phyloP scores from a whole-genome alignment of 2,329 filamentous ascomycete species.

The Ophiostoma piceae region DNA sequence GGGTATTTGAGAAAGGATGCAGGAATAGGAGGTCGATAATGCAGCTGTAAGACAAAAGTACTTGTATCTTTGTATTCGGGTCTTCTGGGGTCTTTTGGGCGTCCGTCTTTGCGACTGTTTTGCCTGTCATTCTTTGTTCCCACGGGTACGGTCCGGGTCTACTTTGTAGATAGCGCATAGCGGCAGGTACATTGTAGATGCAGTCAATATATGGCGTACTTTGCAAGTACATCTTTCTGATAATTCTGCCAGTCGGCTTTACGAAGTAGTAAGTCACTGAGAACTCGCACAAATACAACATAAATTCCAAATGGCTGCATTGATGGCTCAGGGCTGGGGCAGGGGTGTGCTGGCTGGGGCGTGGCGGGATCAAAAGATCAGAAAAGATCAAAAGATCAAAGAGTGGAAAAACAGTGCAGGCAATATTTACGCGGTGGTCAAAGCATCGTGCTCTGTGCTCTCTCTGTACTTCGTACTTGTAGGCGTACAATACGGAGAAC shows the following conservation, averaged over 20 bases:
- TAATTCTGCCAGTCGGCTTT: not conserved
- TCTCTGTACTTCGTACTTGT: too few species aligned
- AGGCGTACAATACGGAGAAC: not conserved
- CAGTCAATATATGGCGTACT: not conserved
- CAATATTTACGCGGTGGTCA: not conserved
- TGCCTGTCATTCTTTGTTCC: not conserved
- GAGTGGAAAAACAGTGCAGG: not conserved
- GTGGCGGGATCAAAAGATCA: not conserved
- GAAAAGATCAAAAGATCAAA: not conserved
- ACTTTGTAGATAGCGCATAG: not conserved
- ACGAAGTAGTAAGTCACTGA: too few species aligned
- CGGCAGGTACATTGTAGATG: not conserved
- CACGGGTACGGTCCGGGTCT: not conserved
- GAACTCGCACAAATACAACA: not conserved
- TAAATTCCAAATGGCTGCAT: not conserved
- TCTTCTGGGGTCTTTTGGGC: too few species aligned
- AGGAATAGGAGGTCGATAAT: slow-evolving; percentile 1
- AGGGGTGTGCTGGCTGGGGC: not conserved
- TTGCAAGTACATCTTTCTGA: not conserved
- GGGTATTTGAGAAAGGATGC: not conserved
- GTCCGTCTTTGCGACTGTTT: not conserved
- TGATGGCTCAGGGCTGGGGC: not conserved
- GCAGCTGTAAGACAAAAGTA: not conserved
- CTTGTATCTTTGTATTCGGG: not conserved
- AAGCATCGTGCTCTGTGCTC: not conserved